Evolutionary conservation across 169 alveolate genomes (phyloP), one percentile per base, ranked within the genome.

Genomic region (Eimeria mitis): DNA sequence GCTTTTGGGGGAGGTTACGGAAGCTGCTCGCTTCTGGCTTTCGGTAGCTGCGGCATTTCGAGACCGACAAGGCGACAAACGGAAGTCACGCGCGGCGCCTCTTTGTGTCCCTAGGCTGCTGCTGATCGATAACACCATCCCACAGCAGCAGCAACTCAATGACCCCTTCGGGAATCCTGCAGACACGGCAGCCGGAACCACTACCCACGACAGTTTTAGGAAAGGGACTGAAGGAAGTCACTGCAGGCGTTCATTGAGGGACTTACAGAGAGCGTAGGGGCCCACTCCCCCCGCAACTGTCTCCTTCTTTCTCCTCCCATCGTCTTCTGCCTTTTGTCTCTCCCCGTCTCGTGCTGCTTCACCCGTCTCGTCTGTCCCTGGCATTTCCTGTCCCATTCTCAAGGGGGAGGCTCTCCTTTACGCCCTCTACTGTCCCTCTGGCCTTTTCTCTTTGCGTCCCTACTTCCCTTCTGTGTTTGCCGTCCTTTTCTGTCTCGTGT

Each of bases 1-100:
- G 90, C 90, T 83, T 7, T 28, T 83, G 90, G 76, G 90, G 76
- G 71, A 52, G 90, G 9, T 83, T 28, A 13, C 37, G 54, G 75
- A 37, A 31, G 75, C 90, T 42, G 90, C 90, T 34, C 52, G 75
- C 42, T 40, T 40, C 14, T 83, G 90, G 90, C 34, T 83, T 28
- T 34, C 54, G 5, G 75, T 68, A 52, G 90, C 75, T 42, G 76
- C 90, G 7, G 89, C 52, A n/a, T 42, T 47, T 83, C 1, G 89
- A 28, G 68, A 47, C 70, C 42, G 65, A 11, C 0, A 54, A n/a
- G 1, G 49, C 9, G 89, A 42, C 89, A 49, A 78, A 34, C 8
- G 89, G 28, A 40, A 56, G 11, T 56, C 34, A 1, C 49, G 11
- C 9, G 34, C 28, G n/a, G 34, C 52, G 16, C 65, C 65, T 8